phyloP scores from a whole-genome alignment of 306 rosid species.

The Vicia faba region DNA sequence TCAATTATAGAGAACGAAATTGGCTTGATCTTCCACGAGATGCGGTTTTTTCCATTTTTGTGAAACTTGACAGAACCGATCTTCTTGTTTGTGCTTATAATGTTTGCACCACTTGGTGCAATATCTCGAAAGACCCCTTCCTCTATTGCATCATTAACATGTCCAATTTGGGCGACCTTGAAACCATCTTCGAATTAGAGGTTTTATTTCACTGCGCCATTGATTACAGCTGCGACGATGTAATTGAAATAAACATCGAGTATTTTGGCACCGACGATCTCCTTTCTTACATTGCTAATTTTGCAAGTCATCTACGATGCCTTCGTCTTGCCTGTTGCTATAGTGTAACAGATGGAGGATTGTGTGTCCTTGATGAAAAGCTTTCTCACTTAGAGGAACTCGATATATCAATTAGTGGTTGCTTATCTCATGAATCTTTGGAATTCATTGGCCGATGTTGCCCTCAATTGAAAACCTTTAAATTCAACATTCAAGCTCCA shows the following conservation, averaged over 20 bases:
- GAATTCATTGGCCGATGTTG: slow-evolving; percentile 58
- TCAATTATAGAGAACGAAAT: slow-evolving; percentile 17
- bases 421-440: slow-evolving; percentile 38
- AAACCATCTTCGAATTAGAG: slow-evolving; percentile 6
- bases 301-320: slow-evolving; percentile 46
- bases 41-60: slow-evolving; percentile 44
- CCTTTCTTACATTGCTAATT: slow-evolving; percentile 47
- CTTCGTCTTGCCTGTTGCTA: slow-evolving; percentile 50
- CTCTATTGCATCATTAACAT: slow-evolving; percentile 60
- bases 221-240: slow-evolving; percentile 50
- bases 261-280: slow-evolving; percentile 47
- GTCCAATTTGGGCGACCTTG: slow-evolving; percentile 5
- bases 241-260: too few species aligned
- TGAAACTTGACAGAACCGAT: slow-evolving; percentile 47
- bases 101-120: slow-evolving; percentile 62
- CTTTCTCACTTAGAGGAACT: slow-evolving; percentile 69
- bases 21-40: slow-evolving; percentile 66
- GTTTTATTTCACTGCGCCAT: slow-evolving; percentile 50
- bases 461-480: slow-evolving; percentile 51
- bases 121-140: slow-evolving; percentile 53
- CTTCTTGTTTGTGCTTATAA: slow-evolving; percentile 40
- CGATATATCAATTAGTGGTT: slow-evolving; percentile 45
- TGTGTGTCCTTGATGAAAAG: slow-evolving; percentile 44
- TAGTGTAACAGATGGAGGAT: too few species aligned
- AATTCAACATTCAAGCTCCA: slow-evolving; percentile 43